Evolutionary conservation across 495 filamentous ascomycete genomes (phyloP).

Genomic region (Penicillium paxilli): DNA sequence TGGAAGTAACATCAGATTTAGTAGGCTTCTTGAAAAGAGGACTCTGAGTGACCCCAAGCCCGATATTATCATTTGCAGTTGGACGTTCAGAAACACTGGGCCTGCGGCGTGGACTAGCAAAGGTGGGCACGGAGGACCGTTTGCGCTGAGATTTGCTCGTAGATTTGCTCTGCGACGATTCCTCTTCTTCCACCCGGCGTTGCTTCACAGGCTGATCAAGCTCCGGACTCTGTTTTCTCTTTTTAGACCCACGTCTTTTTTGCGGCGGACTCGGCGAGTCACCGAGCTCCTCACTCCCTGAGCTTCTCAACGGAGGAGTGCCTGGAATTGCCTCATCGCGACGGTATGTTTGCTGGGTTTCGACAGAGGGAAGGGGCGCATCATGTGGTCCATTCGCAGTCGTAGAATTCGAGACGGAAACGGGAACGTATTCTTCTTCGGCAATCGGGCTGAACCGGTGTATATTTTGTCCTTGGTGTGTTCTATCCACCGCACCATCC

Average conservation of each 20-base stretch:
- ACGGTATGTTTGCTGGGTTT: background rate
- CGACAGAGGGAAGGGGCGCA: background rate
- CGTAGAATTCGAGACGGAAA: background rate
- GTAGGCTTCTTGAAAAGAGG: conserved; percentile 18
- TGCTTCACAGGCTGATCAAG: conserved; percentile 24
- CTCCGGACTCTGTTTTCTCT: conserved; percentile 30
- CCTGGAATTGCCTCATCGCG: background rate
- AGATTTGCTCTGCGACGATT: background rate
- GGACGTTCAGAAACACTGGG: conserved; percentile 12
- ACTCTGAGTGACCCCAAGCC: conserved; percentile 33
- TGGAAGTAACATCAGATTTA: conserved; percentile 1
- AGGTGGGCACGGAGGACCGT: conserved; percentile 14
- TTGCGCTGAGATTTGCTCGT: conserved; percentile 9
- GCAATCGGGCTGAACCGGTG: conserved; percentile 1
- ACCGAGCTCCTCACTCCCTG: background rate
- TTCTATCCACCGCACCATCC: conserved; percentile 20
- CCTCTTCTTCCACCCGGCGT: conserved; percentile 17
- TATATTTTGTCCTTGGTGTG: background rate
- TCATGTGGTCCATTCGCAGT: background rate
- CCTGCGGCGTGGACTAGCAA: conserved; percentile 24
- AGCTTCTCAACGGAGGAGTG: background rate
- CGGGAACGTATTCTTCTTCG: background rate
- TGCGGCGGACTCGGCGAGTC: background rate
- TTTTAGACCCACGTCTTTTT: conserved; percentile 14
- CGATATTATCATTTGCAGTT: conserved; percentile 15